phyloP scores from a whole-genome alignment of 345 rosid genomes.

The Citrus maxima region DNA sequence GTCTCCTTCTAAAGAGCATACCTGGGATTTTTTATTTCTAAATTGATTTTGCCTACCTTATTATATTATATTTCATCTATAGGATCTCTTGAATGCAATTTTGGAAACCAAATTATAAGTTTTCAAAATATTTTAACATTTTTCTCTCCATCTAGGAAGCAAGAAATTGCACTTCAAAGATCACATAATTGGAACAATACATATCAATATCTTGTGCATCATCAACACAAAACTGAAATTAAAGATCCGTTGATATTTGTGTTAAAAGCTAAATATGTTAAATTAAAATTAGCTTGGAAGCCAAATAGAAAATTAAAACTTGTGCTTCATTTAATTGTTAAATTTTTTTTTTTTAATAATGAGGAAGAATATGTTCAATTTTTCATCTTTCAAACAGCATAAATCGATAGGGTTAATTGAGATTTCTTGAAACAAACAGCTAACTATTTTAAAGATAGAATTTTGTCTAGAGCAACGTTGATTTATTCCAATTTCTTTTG shows the following conservation, averaged over 20 bases:
- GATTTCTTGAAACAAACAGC: no score
- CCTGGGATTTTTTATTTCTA: background rate
- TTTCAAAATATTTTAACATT: background rate
- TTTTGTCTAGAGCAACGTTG: no score
- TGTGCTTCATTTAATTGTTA: no score
- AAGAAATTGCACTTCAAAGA: conserved; percentile 10
- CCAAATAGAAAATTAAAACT: background rate
- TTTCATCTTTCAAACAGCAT: no score
- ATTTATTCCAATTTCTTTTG: no score
- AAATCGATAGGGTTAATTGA: no score
- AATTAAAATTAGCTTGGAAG: background rate
- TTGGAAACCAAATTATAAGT: conserved; percentile 17
- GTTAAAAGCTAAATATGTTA: no score
- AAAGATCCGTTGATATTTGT: background rate
- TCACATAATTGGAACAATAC: background rate
- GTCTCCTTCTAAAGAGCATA: conserved; percentile 19
- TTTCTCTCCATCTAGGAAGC: conserved; percentile 1
- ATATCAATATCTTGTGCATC: background rate
- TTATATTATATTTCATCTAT: conserved; percentile 3
- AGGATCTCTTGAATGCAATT: background rate
- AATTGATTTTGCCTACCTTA: background rate
- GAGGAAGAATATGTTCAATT: no score
- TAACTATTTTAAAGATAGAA: no score
- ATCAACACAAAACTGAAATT: background rate
- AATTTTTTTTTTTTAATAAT: no score